Evolutionary conservation across 371 early-diverging fungal species (phyloP), one percentile per base, ranked within the genome.

Genomic region (Lichtheimia ramosa): DNA sequence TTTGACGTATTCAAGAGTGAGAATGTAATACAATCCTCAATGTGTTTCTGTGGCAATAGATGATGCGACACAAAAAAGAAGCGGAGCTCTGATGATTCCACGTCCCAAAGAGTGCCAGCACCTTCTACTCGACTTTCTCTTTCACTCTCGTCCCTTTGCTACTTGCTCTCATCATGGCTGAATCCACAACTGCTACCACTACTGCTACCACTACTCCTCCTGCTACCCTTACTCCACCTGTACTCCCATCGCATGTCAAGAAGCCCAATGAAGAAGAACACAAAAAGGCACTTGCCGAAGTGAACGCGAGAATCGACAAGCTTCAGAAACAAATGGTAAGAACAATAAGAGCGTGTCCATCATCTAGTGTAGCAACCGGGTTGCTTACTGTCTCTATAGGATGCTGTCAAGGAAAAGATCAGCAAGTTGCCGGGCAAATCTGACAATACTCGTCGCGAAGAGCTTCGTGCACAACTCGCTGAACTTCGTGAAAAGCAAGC

Each of bases 401-500:
- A 83, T 63, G 82, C 74, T 28, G 79, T 88, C 56, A 88, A 69
- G 52, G 65, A 54, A 23, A 64, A 65, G 53, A 56, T 58, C 49
- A 65, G 55, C 64, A 75, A 74, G 42, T 55, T 65, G 46, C 64
- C 71, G 41, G 74, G 68, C 25, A 84, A 78, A 61, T 59, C 66
- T 7, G 70, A 75, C 41, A 62, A 68, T n/a, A 71, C 70, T 43
- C 79, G 70, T 62, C 85, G 89, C 56, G 75, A 77, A 23, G 79
- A 84, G 58, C 73, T 93, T 53, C 69, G 81, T 24, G 68, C 74
- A 23, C 79, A 85, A 54, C 74, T 94, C 27, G 80, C 81, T 34
- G 89, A 75, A 21, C 74, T 93, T 34, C 85, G 87, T 59, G 79
- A 81, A 18, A 70, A 78, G 61, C 84, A 84, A 64, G 74, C 81